Evolutionary conservation across 441 rosid genomes (phyloP).

Genomic region (Euphorbia celastroides): DNA sequence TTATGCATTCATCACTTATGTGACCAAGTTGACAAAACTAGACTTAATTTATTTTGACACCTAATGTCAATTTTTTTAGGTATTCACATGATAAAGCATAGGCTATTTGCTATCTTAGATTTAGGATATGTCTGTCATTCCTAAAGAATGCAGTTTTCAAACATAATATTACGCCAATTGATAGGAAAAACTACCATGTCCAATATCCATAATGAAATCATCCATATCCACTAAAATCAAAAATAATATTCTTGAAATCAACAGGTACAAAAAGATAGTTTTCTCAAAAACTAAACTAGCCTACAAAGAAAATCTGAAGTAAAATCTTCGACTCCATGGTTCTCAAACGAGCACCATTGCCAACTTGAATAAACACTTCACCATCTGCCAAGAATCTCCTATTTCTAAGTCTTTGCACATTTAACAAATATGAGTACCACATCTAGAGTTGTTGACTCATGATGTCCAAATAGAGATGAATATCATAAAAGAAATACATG

Average conservation of each 20-base stretch:
- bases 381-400: background rate
- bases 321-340: background rate
- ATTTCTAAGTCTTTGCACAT: background rate
- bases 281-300: background rate
- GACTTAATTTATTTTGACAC: too few relatives aligned
- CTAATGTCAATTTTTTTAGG: too few relatives aligned
- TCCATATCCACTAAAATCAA: background rate
- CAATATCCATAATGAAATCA: too few relatives aligned
- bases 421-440: background rate
- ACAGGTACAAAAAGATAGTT: background rate
- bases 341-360: background rate
- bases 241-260: background rate
- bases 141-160: too few relatives aligned
- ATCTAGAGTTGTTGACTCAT: background rate
- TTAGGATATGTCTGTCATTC: too few relatives aligned
- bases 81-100: too few relatives aligned
- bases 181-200: too few relatives aligned
- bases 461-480: background rate
- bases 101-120: too few relatives aligned
- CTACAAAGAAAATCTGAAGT: background rate
- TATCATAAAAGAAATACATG: too few relatives aligned
- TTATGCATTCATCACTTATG: too few relatives aligned
- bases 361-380: background rate
- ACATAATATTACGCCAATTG: too few relatives aligned
- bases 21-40: too few relatives aligned